A percentile compares a stretch with the other conserved stretches of the same genome.
Evolutionary conservation across 768 basidiomycete genomes (phyloP).

Genomic region (Mycena chlorophos): DNA sequence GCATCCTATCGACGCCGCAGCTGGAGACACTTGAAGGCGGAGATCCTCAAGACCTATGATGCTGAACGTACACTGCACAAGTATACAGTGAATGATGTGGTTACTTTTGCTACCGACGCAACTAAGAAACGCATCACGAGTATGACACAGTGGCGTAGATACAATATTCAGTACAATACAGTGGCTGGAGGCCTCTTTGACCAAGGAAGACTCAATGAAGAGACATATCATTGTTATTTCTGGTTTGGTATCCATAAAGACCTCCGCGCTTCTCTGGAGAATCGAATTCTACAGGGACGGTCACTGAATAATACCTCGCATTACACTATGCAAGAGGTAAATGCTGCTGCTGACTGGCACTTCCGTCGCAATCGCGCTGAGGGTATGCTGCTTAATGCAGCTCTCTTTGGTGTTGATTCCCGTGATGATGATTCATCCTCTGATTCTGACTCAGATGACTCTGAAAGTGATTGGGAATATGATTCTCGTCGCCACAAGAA

Average conservation of each 20-base stretch:
- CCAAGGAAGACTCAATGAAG: too few relatives aligned
- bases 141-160: slow-evolving; percentile 13
- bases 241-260: too few relatives aligned
- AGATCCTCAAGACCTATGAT: slow-evolving; percentile 12
- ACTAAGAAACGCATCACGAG: too few relatives aligned
- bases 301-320: background rate
- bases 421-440: background rate
- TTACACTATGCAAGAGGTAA: background rate
- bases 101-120: too few relatives aligned
- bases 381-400: background rate
- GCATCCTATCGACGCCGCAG: too few relatives aligned
- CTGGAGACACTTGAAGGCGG: slow-evolving; percentile 1
- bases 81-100: too few relatives aligned
- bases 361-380: slow-evolving; percentile 4
- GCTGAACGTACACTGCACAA: slow-evolving; percentile 2
- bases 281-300: background rate
- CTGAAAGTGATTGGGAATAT: background rate
- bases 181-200: slow-evolving; percentile 11
- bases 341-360: background rate
- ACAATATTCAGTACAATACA: slow-evolving; percentile 5
- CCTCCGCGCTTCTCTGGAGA: too few relatives aligned
- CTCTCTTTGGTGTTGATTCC: background rate
- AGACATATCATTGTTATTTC: too few relatives aligned
- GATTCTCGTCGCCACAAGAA: background rate
- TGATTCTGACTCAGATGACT: too few relatives aligned